Base-by-base conservation (phyloP, 2,329 filamentous ascomycete genomes). In the Sordariomycetes sp. region DNA sequence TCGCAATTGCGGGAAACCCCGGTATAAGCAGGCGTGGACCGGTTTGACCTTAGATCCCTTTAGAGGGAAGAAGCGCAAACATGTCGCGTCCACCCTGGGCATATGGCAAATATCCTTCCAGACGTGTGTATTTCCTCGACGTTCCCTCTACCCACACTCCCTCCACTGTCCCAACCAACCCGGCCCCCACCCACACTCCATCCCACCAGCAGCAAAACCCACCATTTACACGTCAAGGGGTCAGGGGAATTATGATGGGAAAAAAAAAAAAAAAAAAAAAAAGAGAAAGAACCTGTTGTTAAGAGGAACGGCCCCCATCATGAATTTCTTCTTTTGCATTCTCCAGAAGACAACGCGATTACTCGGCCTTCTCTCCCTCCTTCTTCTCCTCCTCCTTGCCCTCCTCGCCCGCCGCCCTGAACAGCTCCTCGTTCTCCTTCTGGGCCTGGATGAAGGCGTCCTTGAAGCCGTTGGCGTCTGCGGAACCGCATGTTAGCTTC, bases 381-480 rank as follows among this genome's bases (percentile, higher is more conserved):
- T 56, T 42, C 45, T 50, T 42, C 45, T 50, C 45, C 45, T 50
- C 45, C 20, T 20, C 8, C 45, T 50, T 53, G 58, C 52, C 63
- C 52, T 64, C 63, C 53, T 64, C 63, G 57, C 65, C 65, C 34
- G 65, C 66, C 70, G 80, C 76, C 63, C 74, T 76, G 76, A 96
- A 95, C 59, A 96, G 78, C 63, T 81, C 83, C 79, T 94, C 90
- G 75, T 97, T 99, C 71, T 96, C 90, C 76, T 92, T 85, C 78
- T 96, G 91, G 57, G 94, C 92, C 80, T 95, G 90, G 76, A 95
- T 84, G 78, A 97, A 97, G 58, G 90, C 86, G 63, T 97, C 92
- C 81, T 96, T 97, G 84, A 99, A 97, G 60, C 84, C 78, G 74
- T 96, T 95, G 78, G 94, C 94, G 69, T 97, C 90, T 96, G 62